A percentile compares a stretch with the other conserved stretches of the same genome.
phyloP scores from a whole-genome alignment of 495 filamentous ascomycete genomes.

The Neurospora sp. region DNA sequence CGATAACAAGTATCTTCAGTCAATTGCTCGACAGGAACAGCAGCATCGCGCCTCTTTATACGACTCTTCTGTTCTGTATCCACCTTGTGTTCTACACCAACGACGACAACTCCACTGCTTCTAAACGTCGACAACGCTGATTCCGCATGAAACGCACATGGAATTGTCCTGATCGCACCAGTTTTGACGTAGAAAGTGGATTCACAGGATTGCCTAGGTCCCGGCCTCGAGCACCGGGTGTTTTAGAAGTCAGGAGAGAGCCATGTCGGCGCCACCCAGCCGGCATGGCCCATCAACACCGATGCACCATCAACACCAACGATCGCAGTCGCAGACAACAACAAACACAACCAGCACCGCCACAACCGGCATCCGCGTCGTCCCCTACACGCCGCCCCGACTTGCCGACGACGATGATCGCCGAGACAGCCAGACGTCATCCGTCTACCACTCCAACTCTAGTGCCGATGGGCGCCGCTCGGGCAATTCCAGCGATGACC shows the following conservation, averaged over 20 bases:
- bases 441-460: slow-evolving; percentile 4
- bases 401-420: slow-evolving; percentile 22
- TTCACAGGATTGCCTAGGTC: slow-evolving; percentile 14
- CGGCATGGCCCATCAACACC: slow-evolving; percentile 31
- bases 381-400: slow-evolving; percentile 43
- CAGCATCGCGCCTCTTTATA: neutral
- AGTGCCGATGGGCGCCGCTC: slow-evolving; percentile 9
- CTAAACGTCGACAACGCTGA: slow-evolving; percentile 1
- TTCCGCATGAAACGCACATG: slow-evolving; percentile 24
- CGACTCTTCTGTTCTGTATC: neutral
- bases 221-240: slow-evolving; percentile 20
- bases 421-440: slow-evolving; percentile 23
- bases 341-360: slow-evolving; percentile 19
- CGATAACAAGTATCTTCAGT: neutral
- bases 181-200: slow-evolving; percentile 14
- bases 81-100: neutral
- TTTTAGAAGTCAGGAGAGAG: slow-evolving; percentile 13
- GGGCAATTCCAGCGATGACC: slow-evolving; percentile 15
- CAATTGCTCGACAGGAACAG: neutral
- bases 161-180: slow-evolving; percentile 21
- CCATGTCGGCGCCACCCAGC: slow-evolving; percentile 27
- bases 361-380: slow-evolving; percentile 33
- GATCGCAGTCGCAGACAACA: slow-evolving; percentile 43
- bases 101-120: neutral
- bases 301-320: slow-evolving; percentile 47